Evolutionary conservation across 208 protist genomes (phyloP).

Genomic region (Leishmania tropica): DNA sequence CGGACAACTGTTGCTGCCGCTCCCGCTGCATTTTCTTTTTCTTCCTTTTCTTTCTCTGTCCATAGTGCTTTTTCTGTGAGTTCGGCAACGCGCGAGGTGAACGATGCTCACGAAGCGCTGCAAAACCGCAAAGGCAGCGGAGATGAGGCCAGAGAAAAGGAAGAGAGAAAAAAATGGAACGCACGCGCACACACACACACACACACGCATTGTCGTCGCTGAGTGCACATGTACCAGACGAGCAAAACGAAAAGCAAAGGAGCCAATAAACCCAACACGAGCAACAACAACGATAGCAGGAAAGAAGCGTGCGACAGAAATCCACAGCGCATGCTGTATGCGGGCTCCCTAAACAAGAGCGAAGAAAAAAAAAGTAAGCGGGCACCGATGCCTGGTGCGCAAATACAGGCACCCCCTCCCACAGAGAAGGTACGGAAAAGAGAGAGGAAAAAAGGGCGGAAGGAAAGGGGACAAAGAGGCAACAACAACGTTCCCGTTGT

Average conservation of each 20-base stretch:
- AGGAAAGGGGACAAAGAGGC: not conserved
- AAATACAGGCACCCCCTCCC: too few relatives aligned
- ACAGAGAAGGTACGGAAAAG: too few relatives aligned
- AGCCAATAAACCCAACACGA: too few relatives aligned
- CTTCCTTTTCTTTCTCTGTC: not conserved
- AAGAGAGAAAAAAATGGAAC: not conserved
- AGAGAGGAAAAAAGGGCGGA: not conserved
- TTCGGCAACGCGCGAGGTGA: not conserved
- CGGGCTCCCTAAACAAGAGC: too few relatives aligned
- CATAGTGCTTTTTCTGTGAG: not conserved
- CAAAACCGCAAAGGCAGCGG: not conserved
- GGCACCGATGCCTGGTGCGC: not conserved
- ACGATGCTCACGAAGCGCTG: not conserved
- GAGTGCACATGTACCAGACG: too few relatives aligned
- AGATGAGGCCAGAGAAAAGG: not conserved
- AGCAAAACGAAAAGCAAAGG: too few relatives aligned
- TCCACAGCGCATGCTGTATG: too few relatives aligned
- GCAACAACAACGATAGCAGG: too few relatives aligned
- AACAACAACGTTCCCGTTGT: not conserved
- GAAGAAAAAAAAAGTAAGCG: not conserved
- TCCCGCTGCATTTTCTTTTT: too few relatives aligned
- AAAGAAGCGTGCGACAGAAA: too few relatives aligned
- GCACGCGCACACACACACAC: not conserved
- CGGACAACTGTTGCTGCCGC: too few relatives aligned
- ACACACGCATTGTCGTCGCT: too few relatives aligned